phyloP scores from a whole-genome alignment of 805 yeast genomes.

The Wickerhamomyces canadensis region DNA sequence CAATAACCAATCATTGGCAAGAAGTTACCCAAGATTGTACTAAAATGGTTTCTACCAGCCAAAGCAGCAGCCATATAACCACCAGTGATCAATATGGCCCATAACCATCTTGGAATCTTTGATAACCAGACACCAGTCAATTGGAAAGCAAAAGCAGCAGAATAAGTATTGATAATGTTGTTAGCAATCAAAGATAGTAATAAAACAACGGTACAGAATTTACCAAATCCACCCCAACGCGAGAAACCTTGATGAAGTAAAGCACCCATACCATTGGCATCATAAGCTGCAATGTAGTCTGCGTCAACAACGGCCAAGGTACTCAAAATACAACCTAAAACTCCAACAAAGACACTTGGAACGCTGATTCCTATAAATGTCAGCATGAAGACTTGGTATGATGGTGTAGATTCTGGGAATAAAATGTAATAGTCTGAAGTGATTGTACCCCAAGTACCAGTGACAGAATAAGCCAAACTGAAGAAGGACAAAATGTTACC shows the following conservation, averaged over 20 bases:
- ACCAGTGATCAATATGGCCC: constrained; percentile 59
- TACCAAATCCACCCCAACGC: constrained; percentile 74
- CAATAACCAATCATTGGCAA: constrained; percentile 91
- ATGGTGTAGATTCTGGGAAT: constrained; percentile 68
- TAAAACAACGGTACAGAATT: constrained; percentile 63
- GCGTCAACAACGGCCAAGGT: constrained; percentile 53
- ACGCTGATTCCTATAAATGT: constrained; percentile 63
- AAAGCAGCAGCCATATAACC: constrained; percentile 66
- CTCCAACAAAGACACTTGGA: constrained; percentile 74
- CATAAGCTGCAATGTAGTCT: constrained; percentile 56
- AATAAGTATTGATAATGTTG: constrained; percentile 75
- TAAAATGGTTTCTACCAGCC: constrained; percentile 69
- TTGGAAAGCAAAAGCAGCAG: constrained; percentile 77
- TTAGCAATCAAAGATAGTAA: constrained; percentile 76
- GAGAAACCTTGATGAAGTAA: constrained; percentile 56
- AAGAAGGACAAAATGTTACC: constrained; percentile 76
- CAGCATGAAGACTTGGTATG: constrained; percentile 44
- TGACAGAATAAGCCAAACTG: constrained; percentile 67
- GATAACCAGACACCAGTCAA: constrained; percentile 50
- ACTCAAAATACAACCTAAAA: constrained; percentile 66
- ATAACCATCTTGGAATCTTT: constrained; percentile 70
- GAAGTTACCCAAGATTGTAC: constrained; percentile 71
- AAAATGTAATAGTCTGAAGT: constrained; percentile 81
- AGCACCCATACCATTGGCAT: constrained; percentile 67
- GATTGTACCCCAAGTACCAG: constrained; percentile 86